A percentile compares a stretch with the other conserved stretches of the same genome.
Conservation (phyloP, 179 eudicot species). For the Heliamphora pulchella region DNA sequence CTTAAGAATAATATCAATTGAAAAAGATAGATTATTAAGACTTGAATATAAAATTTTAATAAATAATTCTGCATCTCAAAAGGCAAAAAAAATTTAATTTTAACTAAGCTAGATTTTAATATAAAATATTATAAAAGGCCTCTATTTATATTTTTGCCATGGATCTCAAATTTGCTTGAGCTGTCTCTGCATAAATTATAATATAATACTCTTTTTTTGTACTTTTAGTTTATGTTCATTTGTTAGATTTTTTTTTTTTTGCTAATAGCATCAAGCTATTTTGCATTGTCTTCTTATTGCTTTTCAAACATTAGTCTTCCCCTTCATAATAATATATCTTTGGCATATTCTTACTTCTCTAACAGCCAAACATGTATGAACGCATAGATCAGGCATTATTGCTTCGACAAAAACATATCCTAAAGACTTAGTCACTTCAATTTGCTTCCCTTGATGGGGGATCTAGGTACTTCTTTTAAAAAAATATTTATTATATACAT, state of each 20-base stretch:
- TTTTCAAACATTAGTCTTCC: not conserved
- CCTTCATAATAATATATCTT: not conserved
- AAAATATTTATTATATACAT: too few relatives aligned
- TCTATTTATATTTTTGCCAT: too few relatives aligned
- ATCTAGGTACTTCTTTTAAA: constrained; percentile 49
- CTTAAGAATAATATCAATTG: too few relatives aligned
- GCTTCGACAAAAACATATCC: constrained; percentile 54
- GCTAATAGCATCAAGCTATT: not conserved
- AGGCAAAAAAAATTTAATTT: too few relatives aligned
- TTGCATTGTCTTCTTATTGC: not conserved
- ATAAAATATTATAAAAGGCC: too few relatives aligned
- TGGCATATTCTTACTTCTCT: not conserved
- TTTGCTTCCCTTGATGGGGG: constrained; percentile 63
- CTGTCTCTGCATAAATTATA: constrained; percentile 9
- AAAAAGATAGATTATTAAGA: too few relatives aligned
- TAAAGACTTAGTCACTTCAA: constrained; percentile 68
- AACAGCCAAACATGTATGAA: constrained; percentile 70
- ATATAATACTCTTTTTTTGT: not conserved
- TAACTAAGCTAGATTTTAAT: too few relatives aligned
- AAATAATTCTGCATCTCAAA: too few relatives aligned
- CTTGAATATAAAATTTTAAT: too few relatives aligned
- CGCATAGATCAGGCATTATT: constrained; percentile 64
- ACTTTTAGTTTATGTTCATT: not conserved
- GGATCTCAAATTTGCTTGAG: too few relatives aligned
- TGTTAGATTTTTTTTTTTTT: not conserved